Conservation (phyloP, 768 basidiomycete genomes). For the Amanita pseudoporphyria region DNA sequence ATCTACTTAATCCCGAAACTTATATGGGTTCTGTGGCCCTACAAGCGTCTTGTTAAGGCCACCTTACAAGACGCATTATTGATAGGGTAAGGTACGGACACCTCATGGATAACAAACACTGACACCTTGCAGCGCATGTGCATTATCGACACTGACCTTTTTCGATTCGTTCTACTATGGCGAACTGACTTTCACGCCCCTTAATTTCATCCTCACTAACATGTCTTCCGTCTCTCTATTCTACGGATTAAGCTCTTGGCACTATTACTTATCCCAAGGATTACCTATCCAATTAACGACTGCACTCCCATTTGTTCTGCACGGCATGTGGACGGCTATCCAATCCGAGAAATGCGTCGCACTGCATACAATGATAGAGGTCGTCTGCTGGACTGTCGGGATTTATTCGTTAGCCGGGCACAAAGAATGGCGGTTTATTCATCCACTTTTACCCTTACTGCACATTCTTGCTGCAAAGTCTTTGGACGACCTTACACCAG, state of each 20-base stretch:
- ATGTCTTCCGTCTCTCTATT: conserved; percentile 82
- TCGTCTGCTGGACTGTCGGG: conserved; percentile 49
- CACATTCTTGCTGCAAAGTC: conserved; percentile 73
- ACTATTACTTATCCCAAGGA: conserved; percentile 84
- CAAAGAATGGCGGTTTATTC: conserved; percentile 97
- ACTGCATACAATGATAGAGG: conserved; percentile 34
- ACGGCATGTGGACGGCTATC: conserved; percentile 40
- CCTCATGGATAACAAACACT: background rate
- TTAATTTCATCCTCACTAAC: conserved; percentile 81
- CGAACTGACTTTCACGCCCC: conserved; percentile 56
- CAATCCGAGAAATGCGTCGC: conserved; percentile 18
- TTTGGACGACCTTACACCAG: conserved; percentile 35
- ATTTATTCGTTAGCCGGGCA: conserved; percentile 80
- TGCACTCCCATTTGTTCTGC: conserved; percentile 59
- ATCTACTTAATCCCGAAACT: conserved; percentile 52
- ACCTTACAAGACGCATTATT: conserved; percentile 29
- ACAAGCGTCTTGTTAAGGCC: conserved; percentile 18
- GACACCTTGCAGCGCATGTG: conserved; percentile 14
- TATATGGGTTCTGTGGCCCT: conserved; percentile 40
- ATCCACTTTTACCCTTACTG: conserved; percentile 79
- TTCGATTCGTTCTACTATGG: conserved; percentile 71
- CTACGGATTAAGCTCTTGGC: conserved; percentile 80
- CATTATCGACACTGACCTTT: conserved; percentile 23
- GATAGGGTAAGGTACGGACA: conserved; percentile 34
- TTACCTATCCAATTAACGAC: conserved; percentile 76